These are phyloP conservation scores for Hordeum marinum DNA, from an alignment of 176 grass and related monocot species.

Conservation along the genomic window DNA sequence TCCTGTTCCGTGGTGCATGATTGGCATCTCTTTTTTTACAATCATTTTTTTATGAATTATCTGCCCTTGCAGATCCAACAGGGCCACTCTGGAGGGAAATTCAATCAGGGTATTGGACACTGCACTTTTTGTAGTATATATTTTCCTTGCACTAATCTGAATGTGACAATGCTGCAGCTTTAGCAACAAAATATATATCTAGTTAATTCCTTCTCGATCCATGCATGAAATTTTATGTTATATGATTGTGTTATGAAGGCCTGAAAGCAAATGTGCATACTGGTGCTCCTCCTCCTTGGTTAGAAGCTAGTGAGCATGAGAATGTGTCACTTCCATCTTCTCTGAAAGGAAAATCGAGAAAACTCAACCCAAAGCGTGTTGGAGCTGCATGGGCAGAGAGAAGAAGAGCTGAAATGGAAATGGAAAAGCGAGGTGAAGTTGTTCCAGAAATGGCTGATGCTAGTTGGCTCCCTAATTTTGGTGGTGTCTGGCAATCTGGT, in stretches of 20 bases:
- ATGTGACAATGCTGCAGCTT: constrained; percentile 12
- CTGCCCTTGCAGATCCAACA: constrained; percentile 36
- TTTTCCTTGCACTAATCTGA: neutral
- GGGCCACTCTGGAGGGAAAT: constrained; percentile 27
- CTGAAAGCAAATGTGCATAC: constrained; percentile 79
- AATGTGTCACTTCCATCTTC: constrained; percentile 19
- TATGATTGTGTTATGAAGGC: constrained; percentile 46
- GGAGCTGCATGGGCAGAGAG: constrained; percentile 93
- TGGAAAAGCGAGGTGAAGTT: constrained; percentile 66
- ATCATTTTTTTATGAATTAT: too few relatives aligned
- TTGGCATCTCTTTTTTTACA: neutral
- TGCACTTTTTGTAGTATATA: constrained; percentile 6
- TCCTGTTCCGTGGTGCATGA: neutral
- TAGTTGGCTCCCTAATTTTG: constrained; percentile 97
- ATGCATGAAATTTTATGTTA: constrained; percentile 14
- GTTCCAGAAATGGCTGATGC: constrained; percentile 41
- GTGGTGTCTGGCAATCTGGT: constrained; percentile 80
- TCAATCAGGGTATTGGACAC: constrained; percentile 28
- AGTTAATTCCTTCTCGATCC: constrained; percentile 18
- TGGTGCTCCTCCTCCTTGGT: constrained; percentile 80
- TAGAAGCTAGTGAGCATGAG: constrained; percentile 51
- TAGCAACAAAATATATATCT: neutral
- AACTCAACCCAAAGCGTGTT: constrained; percentile 89
- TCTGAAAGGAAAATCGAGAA: constrained; percentile 43
- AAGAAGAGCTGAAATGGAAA: constrained; percentile 79